Evolutionary conservation across 169 alveolate species (phyloP).

Genomic region (Prorocentrum cordatum): DNA sequence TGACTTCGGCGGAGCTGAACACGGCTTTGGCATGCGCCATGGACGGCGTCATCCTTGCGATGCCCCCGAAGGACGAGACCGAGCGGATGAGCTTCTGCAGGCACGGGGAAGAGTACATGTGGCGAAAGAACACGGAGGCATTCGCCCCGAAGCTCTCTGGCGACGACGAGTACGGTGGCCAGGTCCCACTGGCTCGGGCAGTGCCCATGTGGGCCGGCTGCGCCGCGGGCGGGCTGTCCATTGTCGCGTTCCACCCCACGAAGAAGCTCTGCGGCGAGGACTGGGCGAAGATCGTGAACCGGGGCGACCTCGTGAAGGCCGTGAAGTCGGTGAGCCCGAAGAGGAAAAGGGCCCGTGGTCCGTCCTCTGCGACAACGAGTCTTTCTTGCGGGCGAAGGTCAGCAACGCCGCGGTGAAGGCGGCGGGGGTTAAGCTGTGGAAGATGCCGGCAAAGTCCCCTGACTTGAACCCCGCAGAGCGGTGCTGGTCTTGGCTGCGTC

Average conservation of each 20-base stretch:
- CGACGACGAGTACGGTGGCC: neutral
- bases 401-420: neutral
- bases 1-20: too few species aligned
- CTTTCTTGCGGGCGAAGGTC: neutral
- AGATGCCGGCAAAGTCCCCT: neutral
- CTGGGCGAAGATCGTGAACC: too few species aligned
- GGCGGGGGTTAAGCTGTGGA: neutral
- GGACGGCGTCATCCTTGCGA: neutral
- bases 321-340: neutral
- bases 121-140: neutral
- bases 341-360: neutral
- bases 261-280: neutral
- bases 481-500: neutral
- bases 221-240: neutral
- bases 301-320: neutral
- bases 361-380: constrained; percentile 21
- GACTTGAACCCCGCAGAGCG: constrained; percentile 14
- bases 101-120: neutral
- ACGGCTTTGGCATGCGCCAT: neutral
- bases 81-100: neutral
- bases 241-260: neutral
- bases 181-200: neutral
- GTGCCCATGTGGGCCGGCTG: constrained; percentile 18
- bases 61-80: neutral
- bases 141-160: neutral